These are phyloP conservation scores for Sphagnum fallax DNA, from an alignment of 228 moss, liverwort and hornwort species.

Conservation along the genomic window DNA sequence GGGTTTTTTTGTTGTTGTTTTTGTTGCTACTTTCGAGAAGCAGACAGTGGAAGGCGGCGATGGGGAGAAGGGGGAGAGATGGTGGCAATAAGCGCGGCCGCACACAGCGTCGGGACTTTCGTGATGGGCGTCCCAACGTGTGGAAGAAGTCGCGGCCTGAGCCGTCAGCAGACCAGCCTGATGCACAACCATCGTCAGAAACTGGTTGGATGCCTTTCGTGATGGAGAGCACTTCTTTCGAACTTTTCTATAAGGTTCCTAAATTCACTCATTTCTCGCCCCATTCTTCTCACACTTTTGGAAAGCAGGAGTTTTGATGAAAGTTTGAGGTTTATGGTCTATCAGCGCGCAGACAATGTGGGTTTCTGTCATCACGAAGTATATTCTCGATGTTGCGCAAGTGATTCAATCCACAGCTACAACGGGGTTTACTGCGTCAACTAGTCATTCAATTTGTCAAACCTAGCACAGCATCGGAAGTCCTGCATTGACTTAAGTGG, in stretches of 20 bases:
- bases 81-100: slow-evolving; percentile 89
- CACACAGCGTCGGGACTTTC: slow-evolving; percentile 91
- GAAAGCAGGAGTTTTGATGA: too few species aligned
- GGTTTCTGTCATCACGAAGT: too few species aligned
- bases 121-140: slow-evolving; percentile 90
- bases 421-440: too few species aligned
- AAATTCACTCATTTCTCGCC: too few species aligned
- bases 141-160: slow-evolving; percentile 86
- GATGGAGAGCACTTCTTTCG: slow-evolving; percentile 86
- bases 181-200: slow-evolving; percentile 29
- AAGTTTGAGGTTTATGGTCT: too few species aligned
- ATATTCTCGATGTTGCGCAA: too few species aligned
- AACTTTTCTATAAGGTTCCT: slow-evolving; percentile 74
- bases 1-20: too few species aligned
- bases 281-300: not conserved
- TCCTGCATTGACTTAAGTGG: too few species aligned
- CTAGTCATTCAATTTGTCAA: too few species aligned
- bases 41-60: not conserved
- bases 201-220: slow-evolving; percentile 87
- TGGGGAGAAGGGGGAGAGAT: slow-evolving; percentile 60
- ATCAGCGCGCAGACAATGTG: too few species aligned
- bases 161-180: slow-evolving; percentile 19
- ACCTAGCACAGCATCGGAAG: too few species aligned
- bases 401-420: too few species aligned
- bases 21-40: not conserved